Base-by-base conservation (phyloP, 2,329 filamentous ascomycete genomes). In the Apiospora saccharicola region DNA sequence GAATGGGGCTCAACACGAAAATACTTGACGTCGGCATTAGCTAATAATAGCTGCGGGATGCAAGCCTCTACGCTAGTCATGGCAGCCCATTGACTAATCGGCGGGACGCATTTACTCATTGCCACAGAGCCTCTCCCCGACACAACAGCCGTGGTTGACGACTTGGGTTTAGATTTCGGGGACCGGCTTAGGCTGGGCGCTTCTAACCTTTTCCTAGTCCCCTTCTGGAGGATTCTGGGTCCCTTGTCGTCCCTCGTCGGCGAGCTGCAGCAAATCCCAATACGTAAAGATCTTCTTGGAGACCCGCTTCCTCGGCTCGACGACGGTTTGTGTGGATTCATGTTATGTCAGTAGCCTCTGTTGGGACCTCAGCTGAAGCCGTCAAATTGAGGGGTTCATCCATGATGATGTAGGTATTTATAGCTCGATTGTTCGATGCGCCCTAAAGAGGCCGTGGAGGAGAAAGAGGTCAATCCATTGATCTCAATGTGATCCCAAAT, bases 261-360 rank as follows among this genome's bases (percentile, higher is more conserved):
- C 22, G 19, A n/a, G 4, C 30, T 41, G 34, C 57, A 12, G 34
- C 30, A 4, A 41, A 64, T 64, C 24, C 57, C 57, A 64, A 41
- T 41, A 41, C 57, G 57, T 64, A 64, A 41, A 64, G 41, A 34
- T 7, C 34, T 12, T n/a, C 4, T 10, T 22, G 13, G 16, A 41
- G 34, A 64, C 57, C 57, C 57, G 57, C 57, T 64, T 64, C 57
- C 57, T 41, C 57, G 34, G 19, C n/a, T 37, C 34, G n/a, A 41
- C 19, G 57, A 24, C 19, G 34, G 41, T 34, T 24, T 22, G 51
- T n/a, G 57, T 64, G 57, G 34, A n/a, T 37, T 64, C 30, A 13
- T n/a, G 37, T 64, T 41, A 64, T 64, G 57, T 41, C 34, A 64
- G 30, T 41, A 64, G 57, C 41, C 34, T 12, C 53, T 37, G 30